Evolutionary conservation across 345 rosid species (phyloP).

Genomic region (Salix caprea): DNA sequence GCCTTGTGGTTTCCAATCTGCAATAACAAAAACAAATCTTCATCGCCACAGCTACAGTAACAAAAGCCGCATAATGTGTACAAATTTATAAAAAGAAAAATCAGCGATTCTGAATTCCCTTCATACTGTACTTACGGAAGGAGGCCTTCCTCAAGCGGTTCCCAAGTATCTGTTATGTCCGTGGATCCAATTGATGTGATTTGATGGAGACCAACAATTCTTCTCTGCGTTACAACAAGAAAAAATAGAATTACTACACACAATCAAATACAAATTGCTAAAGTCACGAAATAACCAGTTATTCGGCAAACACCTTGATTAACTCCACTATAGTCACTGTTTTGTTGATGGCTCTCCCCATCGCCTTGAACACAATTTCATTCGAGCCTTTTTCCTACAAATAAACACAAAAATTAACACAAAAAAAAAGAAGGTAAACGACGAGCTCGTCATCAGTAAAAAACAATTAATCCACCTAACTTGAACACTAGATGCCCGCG

Average conservation of each 20-base stretch:
- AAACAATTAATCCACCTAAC: not conserved
- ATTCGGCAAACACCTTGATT: slow-evolving; percentile 50
- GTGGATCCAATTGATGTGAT: slow-evolving; percentile 80
- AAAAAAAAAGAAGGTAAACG: not conserved
- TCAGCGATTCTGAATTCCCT: not conserved
- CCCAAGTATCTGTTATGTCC: slow-evolving; percentile 90
- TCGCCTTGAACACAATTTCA: slow-evolving; percentile 87
- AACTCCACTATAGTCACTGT: slow-evolving; percentile 90
- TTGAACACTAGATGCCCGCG: not conserved
- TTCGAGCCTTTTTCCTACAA: slow-evolving; percentile 68
- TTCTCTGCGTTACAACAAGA: slow-evolving; percentile 54
- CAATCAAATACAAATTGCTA: not conserved
- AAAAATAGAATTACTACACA: not conserved
- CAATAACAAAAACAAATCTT: not conserved
- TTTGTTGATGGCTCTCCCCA: slow-evolving; percentile 98
- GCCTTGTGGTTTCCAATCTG: slow-evolving; percentile 96
- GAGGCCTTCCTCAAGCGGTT: slow-evolving; percentile 96
- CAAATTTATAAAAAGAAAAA: not conserved
- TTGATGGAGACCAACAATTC: slow-evolving; percentile 93
- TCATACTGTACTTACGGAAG: slow-evolving; percentile 55
- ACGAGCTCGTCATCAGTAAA: not conserved
- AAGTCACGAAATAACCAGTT: not conserved
- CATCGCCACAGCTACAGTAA: not conserved
- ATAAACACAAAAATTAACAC: not conserved
- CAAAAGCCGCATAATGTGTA: not conserved